Percentiles rank a stretch among this genome's conserved stretches.
These are phyloP conservation scores for Dispira parvispora DNA, from an alignment of 192 early-diverging fungal species.

Conservation along the genomic window DNA sequence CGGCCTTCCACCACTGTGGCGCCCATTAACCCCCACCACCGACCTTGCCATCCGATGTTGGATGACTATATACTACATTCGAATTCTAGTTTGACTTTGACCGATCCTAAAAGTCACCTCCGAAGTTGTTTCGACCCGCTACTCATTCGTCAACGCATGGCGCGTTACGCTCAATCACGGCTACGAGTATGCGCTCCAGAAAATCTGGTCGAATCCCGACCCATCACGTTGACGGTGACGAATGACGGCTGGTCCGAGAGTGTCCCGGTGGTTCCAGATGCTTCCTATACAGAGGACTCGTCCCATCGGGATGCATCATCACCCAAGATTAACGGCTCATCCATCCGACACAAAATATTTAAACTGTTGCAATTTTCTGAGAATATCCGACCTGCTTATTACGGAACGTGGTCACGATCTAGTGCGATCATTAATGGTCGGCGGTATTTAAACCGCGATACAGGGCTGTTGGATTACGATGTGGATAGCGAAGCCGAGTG, in stretches of 20 bases:
- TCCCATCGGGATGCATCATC: no score
- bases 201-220: no score
- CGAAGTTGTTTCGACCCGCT: no score
- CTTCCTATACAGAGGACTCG: no score
- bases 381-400: constrained; percentile 59
- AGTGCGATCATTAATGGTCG: constrained; percentile 35
- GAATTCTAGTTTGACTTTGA: constrained; percentile 24
- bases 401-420: constrained; percentile 59
- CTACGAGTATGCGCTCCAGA: no score
- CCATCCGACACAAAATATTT: background rate
- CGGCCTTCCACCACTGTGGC: constrained; percentile 19
- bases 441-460: constrained; percentile 46
- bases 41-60: no score
- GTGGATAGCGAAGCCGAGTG: constrained; percentile 83
- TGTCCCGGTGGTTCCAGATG: no score
- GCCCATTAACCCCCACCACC: constrained; percentile 5
- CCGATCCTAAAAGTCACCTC: background rate
- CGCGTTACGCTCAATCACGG: no score
- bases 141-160: no score
- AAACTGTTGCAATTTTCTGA: constrained; percentile 53
- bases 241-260: no score
- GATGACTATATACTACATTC: constrained; percentile 9
- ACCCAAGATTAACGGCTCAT: no score
- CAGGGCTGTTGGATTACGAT: constrained; percentile 53
- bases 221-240: no score